phyloP scores from a whole-genome alignment of 1,284 basidiomycete genomes.

The Apiotrichum brassicae region DNA sequence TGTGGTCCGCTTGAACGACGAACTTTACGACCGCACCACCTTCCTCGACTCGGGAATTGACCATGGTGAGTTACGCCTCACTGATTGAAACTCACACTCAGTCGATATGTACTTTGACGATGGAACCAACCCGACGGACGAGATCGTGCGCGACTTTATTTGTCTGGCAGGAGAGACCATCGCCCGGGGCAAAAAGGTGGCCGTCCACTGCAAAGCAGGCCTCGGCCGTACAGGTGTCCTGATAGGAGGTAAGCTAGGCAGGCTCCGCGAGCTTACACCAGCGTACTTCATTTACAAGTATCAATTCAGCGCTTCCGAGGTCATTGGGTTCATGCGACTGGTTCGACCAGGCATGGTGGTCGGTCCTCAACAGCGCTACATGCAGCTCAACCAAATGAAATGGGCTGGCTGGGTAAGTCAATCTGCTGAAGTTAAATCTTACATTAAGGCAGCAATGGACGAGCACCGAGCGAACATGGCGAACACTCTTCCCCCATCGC shows the following conservation, averaged over 20 bases:
- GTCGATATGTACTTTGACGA: constrained; percentile 87
- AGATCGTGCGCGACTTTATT: constrained; percentile 87
- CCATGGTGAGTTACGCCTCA: constrained; percentile 49
- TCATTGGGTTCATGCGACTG: constrained; percentile 96
- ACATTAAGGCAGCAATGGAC: constrained; percentile 48
- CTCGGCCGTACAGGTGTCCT: constrained; percentile 62
- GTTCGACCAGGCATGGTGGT: constrained; percentile 88
- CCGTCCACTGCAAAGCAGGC: constrained; percentile 64
- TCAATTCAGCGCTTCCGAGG: constrained; percentile 96
- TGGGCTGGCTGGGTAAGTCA: constrained; percentile 89
- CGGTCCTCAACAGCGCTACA: constrained; percentile 74
- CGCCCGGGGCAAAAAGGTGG: constrained; percentile 65
- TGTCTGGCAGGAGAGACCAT: constrained; percentile 73
- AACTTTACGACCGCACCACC: constrained; percentile 79
- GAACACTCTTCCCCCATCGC: constrained; percentile 46
- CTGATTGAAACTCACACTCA: neutral
- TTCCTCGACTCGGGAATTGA: constrained; percentile 83
- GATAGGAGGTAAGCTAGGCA: constrained; percentile 57
- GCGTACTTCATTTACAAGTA: constrained; percentile 99
- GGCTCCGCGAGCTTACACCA: constrained; percentile 23
- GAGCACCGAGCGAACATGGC: constrained; percentile 51
- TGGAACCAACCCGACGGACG: constrained; percentile 74
- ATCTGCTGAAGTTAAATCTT: constrained; percentile 44
- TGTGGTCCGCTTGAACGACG: constrained; percentile 92
- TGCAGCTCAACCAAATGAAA: constrained; percentile 91